Evolutionary conservation across 192 early-diverging fungal species (phyloP).

Genomic region (Diversispora epigaea): DNA sequence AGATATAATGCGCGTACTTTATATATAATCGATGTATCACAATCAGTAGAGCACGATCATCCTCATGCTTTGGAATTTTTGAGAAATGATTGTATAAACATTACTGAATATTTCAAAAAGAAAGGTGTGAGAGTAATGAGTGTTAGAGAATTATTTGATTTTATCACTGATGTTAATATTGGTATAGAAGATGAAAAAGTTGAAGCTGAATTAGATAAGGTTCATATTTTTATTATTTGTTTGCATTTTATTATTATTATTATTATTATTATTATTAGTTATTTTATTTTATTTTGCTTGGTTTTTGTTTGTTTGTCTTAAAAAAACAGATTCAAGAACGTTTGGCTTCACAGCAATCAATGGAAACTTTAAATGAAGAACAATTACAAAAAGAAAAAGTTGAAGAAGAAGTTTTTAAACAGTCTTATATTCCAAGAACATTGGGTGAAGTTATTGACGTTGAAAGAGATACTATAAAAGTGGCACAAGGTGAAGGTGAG

Average conservation of each 20-base stretch:
- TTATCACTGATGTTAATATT: constrained; percentile 68
- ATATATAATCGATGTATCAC: constrained; percentile 97
- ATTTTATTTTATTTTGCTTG: neutral
- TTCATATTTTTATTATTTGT: constrained; percentile 31
- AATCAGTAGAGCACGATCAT: constrained; percentile 98
- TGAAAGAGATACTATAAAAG: constrained; percentile 76
- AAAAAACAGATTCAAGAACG: constrained; percentile 29
- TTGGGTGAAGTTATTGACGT: constrained; percentile 88
- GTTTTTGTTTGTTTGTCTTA: no score
- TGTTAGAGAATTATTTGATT: constrained; percentile 84
- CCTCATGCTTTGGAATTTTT: constrained; percentile 95
- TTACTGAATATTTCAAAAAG: constrained; percentile 88
- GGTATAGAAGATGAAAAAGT: constrained; percentile 62
- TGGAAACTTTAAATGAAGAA: constrained; percentile 4
- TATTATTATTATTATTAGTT: neutral
- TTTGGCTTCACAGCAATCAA: constrained; percentile 1
- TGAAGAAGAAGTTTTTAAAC: constrained; percentile 89
- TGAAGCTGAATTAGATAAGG: constrained; percentile 68
- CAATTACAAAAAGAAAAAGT: constrained; percentile 52
- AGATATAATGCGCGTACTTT: constrained; percentile 77
- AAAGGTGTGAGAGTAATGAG: constrained; percentile 74
- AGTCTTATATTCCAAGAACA: constrained; percentile 88
- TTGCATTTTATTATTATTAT: neutral
- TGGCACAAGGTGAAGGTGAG: constrained; percentile 70
- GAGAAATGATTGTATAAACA: constrained; percentile 91